Evolutionary conservation across 2,329 filamentous ascomycete genomes (phyloP), one percentile per base, ranked within the genome.

Genomic region (Sporothrix variecibatus): DNA sequence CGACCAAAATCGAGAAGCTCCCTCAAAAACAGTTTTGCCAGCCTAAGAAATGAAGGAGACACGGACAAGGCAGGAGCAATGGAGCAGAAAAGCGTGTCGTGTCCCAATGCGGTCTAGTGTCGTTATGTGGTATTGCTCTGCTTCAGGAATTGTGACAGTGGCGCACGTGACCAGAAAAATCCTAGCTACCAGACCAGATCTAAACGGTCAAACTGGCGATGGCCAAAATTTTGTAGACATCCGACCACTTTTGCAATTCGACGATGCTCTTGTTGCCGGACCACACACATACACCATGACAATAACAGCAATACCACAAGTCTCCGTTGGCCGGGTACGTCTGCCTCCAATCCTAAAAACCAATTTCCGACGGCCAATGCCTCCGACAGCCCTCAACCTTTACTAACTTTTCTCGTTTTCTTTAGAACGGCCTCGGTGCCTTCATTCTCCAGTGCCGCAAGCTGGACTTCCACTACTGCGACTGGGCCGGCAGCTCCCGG

Each of bases 361-460:
- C 51, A 43, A 40, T 53, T 1, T 1, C 56, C 15, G 0, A 5
- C 23, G 0, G 20, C 26, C 53, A 58, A 31, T 53, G 8, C 20
- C 11, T 49, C 8, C 15, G 0, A 26, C 38, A 8, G 20, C 1
- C 31, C 5, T 34, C 34, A 34, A 8, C 34, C 34, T 34, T n/a
- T 49, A 31, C 64, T 68, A 67, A 62, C 34, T 4, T 2, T 23
- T 28, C 17, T 53, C 62, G 3, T 68, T 28, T 67, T 46, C 31
- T 43, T 9, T 68, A 98, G 95, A 98, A 99, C 86, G 96, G 96
- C 87, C 88, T 98, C 78, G 95, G 95, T 80, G 93, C 95, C 82
- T 98, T 98, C 87, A 94, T 99, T 84, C 90, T 98, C 74, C 95
- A 97, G 86, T 99, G 96, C 90, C 97, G 94, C 87, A 93, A 92